phyloP scores from a whole-genome alignment of 805 yeast genomes.

The Starmerella tilneyi region DNA sequence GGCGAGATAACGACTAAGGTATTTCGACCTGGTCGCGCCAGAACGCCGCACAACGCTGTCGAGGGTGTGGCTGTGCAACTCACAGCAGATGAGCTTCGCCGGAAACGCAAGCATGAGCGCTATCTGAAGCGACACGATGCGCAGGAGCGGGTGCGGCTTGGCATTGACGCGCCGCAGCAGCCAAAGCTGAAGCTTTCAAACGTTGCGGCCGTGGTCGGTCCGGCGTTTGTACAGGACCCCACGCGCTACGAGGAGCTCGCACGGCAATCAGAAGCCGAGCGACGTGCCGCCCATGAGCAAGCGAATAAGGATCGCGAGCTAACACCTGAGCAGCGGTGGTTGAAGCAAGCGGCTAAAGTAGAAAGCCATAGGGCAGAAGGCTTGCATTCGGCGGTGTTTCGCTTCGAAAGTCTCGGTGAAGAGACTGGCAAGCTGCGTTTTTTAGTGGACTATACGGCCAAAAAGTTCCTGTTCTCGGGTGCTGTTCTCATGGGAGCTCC shows the following conservation, averaged over 20 bases:
- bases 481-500: conserved; percentile 30
- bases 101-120: conserved; percentile 61
- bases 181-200: conserved; percentile 80
- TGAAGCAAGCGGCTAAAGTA: conserved; percentile 39
- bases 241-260: conserved; percentile 73
- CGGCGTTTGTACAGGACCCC: conserved; percentile 80
- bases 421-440: conserved; percentile 1
- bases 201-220: conserved; percentile 74
- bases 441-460: conserved; percentile 67
- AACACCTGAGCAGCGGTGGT: conserved; percentile 46
- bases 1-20: not conserved
- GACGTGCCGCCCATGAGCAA: conserved; percentile 48
- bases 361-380: conserved; percentile 47
- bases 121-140: conserved; percentile 52
- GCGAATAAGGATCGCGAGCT: conserved; percentile 55
- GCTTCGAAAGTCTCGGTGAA: conserved; percentile 39
- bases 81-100: conserved; percentile 52
- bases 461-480: conserved; percentile 60
- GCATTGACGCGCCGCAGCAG: conserved; percentile 76
- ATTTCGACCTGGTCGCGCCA: not conserved
- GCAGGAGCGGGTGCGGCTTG: conserved; percentile 69
- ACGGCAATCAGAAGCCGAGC: conserved; percentile 51
- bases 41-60: conserved; percentile 23
- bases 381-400: conserved; percentile 47
- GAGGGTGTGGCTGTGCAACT: not conserved